Conservation (phyloP, 2,329 filamentous ascomycete genomes). For the Rasamsonia emersonii region DNA sequence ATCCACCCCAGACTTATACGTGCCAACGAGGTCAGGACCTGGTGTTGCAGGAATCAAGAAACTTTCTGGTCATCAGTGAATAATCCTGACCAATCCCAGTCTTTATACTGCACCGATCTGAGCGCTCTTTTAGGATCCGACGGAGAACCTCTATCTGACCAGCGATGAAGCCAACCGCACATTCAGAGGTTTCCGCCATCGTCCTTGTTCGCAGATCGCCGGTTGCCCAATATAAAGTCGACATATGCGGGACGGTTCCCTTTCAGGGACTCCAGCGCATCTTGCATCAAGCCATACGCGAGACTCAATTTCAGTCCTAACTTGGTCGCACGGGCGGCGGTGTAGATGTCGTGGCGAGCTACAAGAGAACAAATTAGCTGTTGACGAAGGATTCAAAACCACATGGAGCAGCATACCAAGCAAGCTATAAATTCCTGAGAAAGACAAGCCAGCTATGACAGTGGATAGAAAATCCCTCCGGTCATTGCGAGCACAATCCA, state of each 20-base stretch:
- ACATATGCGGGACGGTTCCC: slow-evolving; percentile 69
- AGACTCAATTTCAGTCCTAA: slow-evolving; percentile 72
- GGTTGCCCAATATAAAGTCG: slow-evolving; percentile 51
- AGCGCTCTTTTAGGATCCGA: too few relatives aligned
- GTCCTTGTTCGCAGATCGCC: slow-evolving; percentile 17
- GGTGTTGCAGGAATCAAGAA: too few relatives aligned
- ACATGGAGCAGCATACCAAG: slow-evolving; percentile 54
- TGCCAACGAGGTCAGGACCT: too few relatives aligned
- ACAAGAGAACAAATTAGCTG: slow-evolving; percentile 9
- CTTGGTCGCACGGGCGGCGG: slow-evolving; percentile 68
- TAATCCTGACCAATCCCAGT: too few relatives aligned
- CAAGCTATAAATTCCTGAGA: slow-evolving; percentile 78
- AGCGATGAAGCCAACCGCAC: neutral
- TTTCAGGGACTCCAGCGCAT: slow-evolving; percentile 58
- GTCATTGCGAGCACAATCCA: slow-evolving; percentile 56
- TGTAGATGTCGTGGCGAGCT: slow-evolving; percentile 74
- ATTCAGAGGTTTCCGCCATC: slow-evolving; percentile 14
- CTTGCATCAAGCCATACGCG: slow-evolving; percentile 72
- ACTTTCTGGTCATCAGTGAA: too few relatives aligned
- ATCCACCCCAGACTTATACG: too few relatives aligned
- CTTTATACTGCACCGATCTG: too few relatives aligned
- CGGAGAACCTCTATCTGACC: too few relatives aligned
- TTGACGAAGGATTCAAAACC: slow-evolving; percentile 5
- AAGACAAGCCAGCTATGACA: slow-evolving; percentile 70
- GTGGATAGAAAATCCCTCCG: slow-evolving; percentile 71